phyloP scores from a whole-genome alignment of 2,329 filamentous ascomycete species.

The Pseudonectria buxi region DNA sequence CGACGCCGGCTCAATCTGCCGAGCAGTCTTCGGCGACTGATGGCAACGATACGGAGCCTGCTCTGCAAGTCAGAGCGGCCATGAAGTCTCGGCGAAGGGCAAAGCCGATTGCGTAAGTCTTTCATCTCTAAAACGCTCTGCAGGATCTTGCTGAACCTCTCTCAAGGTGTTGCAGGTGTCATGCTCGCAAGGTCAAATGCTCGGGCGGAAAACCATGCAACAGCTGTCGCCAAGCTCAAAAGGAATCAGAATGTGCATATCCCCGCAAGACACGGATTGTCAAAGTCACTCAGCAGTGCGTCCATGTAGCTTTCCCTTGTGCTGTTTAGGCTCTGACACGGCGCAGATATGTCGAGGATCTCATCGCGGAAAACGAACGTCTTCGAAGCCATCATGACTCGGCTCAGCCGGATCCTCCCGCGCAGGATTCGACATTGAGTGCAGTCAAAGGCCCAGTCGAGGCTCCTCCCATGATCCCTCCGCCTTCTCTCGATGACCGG shows the following conservation, averaged over 20 bases:
- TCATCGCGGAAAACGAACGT: constrained; percentile 27
- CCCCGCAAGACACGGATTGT: constrained; percentile 26
- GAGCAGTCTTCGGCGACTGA: constrained; percentile 11
- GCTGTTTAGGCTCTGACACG: not conserved
- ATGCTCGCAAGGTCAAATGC: constrained; percentile 28
- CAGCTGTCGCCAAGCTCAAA: constrained; percentile 25
- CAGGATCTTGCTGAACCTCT: not conserved
- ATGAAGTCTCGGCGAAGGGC: constrained; percentile 14
- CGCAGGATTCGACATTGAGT: constrained; percentile 7
- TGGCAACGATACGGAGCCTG: constrained; percentile 11
- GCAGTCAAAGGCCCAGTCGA: constrained; percentile 4
- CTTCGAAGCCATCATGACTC: constrained; percentile 14
- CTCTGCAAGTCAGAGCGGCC: constrained; percentile 6
- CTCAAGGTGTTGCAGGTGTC: constrained; percentile 25
- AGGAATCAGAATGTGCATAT: constrained; percentile 26
- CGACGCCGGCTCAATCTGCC: too few relatives aligned
- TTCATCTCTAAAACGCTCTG: not conserved
- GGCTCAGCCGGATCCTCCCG: constrained; percentile 10
- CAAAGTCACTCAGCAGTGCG: constrained; percentile 27
- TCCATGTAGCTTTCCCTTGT: not conserved
- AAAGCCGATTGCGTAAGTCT: constrained; percentile 21
- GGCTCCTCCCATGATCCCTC: constrained; percentile 9
- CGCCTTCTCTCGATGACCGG: constrained; percentile 14
- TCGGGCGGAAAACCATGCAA: constrained; percentile 27
- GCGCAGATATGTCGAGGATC: constrained; percentile 27